phyloP scores from a whole-genome alignment of 2,329 filamentous ascomycete genomes.

The Sphaerulina populicola region DNA sequence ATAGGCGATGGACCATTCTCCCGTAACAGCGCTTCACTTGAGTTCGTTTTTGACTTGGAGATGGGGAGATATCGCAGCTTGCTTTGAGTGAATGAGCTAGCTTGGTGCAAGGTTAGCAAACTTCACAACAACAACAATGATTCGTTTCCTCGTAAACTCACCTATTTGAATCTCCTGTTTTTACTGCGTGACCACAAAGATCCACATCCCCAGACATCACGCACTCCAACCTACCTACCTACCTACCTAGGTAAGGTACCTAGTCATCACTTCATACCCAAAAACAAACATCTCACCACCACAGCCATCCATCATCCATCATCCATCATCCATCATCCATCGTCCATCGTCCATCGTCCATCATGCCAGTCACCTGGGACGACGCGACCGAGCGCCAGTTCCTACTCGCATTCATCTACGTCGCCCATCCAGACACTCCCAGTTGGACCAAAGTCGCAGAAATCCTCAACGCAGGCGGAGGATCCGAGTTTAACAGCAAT shows the following conservation, averaged over 20 bases:
- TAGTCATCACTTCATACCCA: too few species aligned
- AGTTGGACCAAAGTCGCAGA: slow-evolving; percentile 20
- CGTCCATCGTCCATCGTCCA: background rate
- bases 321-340: background rate
- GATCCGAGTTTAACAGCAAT: slow-evolving; percentile 17
- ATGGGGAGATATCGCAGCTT: too few species aligned
- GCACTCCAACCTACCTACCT: too few species aligned
- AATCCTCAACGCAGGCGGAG: slow-evolving; percentile 11
- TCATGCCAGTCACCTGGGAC: slow-evolving; percentile 11
- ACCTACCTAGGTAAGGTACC: too few species aligned
- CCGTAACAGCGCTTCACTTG: too few species aligned
- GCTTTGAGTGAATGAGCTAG: too few species aligned
- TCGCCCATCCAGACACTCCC: slow-evolving; percentile 1
- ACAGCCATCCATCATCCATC: background rate
- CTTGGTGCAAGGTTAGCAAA: too few species aligned
- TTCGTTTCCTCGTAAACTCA: too few species aligned
- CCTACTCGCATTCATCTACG: slow-evolving; percentile 11
- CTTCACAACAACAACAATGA: too few species aligned
- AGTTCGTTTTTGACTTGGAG: too few species aligned
- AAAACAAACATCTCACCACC: background rate
- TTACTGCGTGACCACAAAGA: background rate
- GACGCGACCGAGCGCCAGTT: slow-evolving; percentile 11
- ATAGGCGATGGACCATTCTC: background rate
- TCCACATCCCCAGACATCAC: background rate
- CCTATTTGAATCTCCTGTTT: background rate